phyloP scores from a whole-genome alignment of 768 basidiomycete genomes.

The Termitomyces sp. region DNA sequence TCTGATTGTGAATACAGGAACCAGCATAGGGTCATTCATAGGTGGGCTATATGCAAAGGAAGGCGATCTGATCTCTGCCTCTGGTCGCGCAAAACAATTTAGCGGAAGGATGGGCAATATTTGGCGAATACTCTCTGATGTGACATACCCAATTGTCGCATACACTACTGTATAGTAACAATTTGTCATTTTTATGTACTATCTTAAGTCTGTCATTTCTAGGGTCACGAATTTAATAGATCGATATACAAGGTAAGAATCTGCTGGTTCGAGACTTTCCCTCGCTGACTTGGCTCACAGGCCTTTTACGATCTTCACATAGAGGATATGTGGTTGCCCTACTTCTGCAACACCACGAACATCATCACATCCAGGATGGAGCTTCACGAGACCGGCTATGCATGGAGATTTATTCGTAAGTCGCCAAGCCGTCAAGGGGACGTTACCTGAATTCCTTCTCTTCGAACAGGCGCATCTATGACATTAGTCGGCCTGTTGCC shows the following conservation, averaged over 20 bases:
- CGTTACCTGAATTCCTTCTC: not conserved
- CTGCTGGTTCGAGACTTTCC: not conserved
- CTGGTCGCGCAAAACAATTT: slow-evolving; percentile 88
- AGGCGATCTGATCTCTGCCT: slow-evolving; percentile 81
- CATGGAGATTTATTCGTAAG: slow-evolving; percentile 89
- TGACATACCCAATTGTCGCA: slow-evolving; percentile 88
- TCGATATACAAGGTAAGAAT: slow-evolving; percentile 77
- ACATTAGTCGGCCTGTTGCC: slow-evolving; percentile 92
- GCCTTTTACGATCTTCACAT: slow-evolving; percentile 93
- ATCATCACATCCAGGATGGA: slow-evolving; percentile 97
- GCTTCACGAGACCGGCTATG: slow-evolving; percentile 97
- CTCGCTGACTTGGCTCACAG: slow-evolving; percentile 25
- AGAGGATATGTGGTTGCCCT: slow-evolving; percentile 98
- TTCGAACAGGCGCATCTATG: slow-evolving; percentile 82
- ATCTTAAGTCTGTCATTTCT: slow-evolving; percentile 4
- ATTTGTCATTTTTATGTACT: slow-evolving; percentile 1
- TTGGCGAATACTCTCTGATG: slow-evolving; percentile 90
- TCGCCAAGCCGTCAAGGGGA: not conserved
- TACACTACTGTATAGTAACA: slow-evolving; percentile 65
- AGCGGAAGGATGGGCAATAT: slow-evolving; percentile 89
- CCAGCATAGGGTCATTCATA: slow-evolving; percentile 89
- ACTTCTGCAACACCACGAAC: slow-evolving; percentile 97
- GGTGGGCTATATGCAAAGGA: slow-evolving; percentile 95
- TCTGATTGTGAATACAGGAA: slow-evolving; percentile 38
- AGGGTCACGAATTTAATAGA: slow-evolving; percentile 95